Conservation (phyloP, 2,329 filamentous ascomycete species). For the Ophiostoma perfectum region DNA sequence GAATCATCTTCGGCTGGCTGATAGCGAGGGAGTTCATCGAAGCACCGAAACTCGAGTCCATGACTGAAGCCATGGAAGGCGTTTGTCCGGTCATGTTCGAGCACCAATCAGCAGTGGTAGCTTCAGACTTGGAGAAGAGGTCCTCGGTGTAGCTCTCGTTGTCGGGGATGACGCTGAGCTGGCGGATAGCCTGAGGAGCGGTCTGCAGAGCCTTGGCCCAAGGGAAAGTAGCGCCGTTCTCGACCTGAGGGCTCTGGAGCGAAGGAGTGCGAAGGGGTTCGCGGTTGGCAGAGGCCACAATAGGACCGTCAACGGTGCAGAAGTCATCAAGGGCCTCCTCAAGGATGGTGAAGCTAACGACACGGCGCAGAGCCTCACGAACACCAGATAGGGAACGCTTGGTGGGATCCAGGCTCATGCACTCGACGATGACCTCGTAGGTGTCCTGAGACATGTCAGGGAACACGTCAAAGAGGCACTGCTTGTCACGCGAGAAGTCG, state of each 20-base stretch:
- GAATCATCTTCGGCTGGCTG: constrained; percentile 39
- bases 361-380: constrained; percentile 70
- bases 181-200: constrained; percentile 64
- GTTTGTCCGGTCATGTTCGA: constrained; percentile 69
- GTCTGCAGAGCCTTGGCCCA: constrained; percentile 89
- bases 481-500: constrained; percentile 88
- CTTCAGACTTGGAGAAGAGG: constrained; percentile 73
- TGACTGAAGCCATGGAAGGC: constrained; percentile 74
- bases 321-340: constrained; percentile 92
- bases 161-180: constrained; percentile 79
- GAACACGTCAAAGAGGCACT: constrained; percentile 96
- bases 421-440: constrained; percentile 85
- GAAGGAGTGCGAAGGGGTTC: constrained; percentile 95
- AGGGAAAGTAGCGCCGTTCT: constrained; percentile 72
- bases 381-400: constrained; percentile 78
- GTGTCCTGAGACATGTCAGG: constrained; percentile 98
- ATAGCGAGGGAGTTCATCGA: constrained; percentile 73
- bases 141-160: constrained; percentile 77
- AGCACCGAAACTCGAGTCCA: constrained; percentile 74
- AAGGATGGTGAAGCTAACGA: constrained; percentile 86
- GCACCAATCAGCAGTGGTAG: constrained; percentile 65
- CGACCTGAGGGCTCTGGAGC: constrained; percentile 78
- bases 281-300: constrained; percentile 79
- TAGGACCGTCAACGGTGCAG: constrained; percentile 72
- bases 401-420: constrained; percentile 82